These are phyloP conservation scores for Vitis vinifera DNA, from an alignment of 164 flowering plant genomes.

Conservation along the genomic window ASM3070453v1 NC_081821.1:1672501-1673000, in stretches of 20 bases:
- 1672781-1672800: slow-evolving; percentile 46
- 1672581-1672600: slow-evolving; percentile 62
- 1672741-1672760: slow-evolving; percentile 60
- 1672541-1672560: slow-evolving; percentile 65
- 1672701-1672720: slow-evolving; percentile 11
- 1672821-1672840: slow-evolving; percentile 25
- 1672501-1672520: slow-evolving; percentile 52
- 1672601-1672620: slow-evolving; percentile 55
- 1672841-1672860: slow-evolving; percentile 34
- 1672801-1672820: slow-evolving; percentile 51
- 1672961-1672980: slow-evolving; percentile 55
- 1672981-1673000: slow-evolving; percentile 16
- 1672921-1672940: slow-evolving; percentile 41
- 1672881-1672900: slow-evolving; percentile 58
- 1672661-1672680: slow-evolving; percentile 64
- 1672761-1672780: slow-evolving; percentile 46
- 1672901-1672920: slow-evolving; percentile 57
- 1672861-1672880: slow-evolving; percentile 79
- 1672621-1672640: slow-evolving; percentile 66
- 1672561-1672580: slow-evolving; percentile 43
- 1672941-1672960: slow-evolving; percentile 61
- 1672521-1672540: slow-evolving; percentile 68
- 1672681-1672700: slow-evolving; percentile 39
- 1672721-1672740: slow-evolving; percentile 57
- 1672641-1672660: slow-evolving; percentile 55